A percentile compares a stretch with the other conserved stretches of the same genome.
phyloP scores from a whole-genome alignment of 768 basidiomycete species.

The Tricholoma sp. region DNA sequence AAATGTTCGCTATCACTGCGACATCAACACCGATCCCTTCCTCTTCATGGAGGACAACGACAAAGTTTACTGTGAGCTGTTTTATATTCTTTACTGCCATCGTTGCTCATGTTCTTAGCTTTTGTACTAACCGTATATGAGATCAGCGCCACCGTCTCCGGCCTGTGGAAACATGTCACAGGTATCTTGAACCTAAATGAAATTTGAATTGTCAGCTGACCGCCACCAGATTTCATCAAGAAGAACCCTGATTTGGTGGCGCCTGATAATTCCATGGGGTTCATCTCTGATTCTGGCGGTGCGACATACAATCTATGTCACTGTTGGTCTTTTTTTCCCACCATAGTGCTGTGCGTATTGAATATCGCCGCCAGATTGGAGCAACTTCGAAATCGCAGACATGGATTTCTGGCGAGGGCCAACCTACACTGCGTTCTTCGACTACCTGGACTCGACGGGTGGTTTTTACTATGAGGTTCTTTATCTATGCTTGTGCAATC shows the following conservation, averaged over 20 bases:
- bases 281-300: slow-evolving; percentile 5
- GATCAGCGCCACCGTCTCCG: slow-evolving; percentile 71
- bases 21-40: slow-evolving; percentile 67
- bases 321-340: slow-evolving; percentile 37
- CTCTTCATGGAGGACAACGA: slow-evolving; percentile 65
- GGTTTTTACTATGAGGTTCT: slow-evolving; percentile 64
- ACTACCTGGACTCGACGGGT: slow-evolving; percentile 53
- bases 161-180: slow-evolving; percentile 69
- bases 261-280: slow-evolving; percentile 51
- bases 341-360: not conserved
- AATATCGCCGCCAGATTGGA: slow-evolving; percentile 39
- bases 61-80: slow-evolving; percentile 55
- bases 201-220: not conserved
- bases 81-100: not conserved
- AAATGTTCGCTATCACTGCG: slow-evolving; percentile 71
- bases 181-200: slow-evolving; percentile 29
- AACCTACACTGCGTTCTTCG: slow-evolving; percentile 60
- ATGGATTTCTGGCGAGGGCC: slow-evolving; percentile 61
- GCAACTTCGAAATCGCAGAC: slow-evolving; percentile 69
- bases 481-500: slow-evolving; percentile 14
- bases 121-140: slow-evolving; percentile 79
- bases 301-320: slow-evolving; percentile 53
- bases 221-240: slow-evolving; percentile 52
- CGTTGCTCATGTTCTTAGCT: slow-evolving; percentile 25
- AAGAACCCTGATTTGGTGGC: slow-evolving; percentile 51